Conservation (phyloP, 2,329 filamentous ascomycete species). For the Fusarium austroafricanum region DNA sequence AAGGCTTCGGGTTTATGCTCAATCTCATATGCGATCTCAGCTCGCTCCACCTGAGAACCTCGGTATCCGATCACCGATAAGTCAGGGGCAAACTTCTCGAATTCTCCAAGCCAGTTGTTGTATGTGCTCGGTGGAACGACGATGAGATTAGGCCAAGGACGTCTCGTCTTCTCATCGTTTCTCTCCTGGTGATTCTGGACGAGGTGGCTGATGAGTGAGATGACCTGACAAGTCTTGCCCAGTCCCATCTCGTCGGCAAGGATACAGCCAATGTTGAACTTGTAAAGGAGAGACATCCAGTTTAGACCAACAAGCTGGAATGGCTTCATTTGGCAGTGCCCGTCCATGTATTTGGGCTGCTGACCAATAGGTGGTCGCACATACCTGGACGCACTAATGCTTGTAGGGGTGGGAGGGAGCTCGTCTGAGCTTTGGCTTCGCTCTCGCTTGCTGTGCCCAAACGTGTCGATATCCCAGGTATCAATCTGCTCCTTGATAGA, state of each 20-base stretch:
- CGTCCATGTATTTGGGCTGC: conserved; percentile 83
- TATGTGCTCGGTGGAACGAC: conserved; percentile 93
- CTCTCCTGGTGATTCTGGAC: conserved; percentile 68
- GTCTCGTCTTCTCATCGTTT: conserved; percentile 17
- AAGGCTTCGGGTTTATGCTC: conserved; percentile 74
- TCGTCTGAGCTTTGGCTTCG: conserved; percentile 50
- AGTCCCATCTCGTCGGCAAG: conserved; percentile 97
- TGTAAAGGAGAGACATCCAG: conserved; percentile 89
- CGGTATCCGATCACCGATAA: conserved; percentile 78
- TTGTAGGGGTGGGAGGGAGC: conserved; percentile 58
- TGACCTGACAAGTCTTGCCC: conserved; percentile 97
- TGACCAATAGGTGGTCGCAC: conserved; percentile 59
- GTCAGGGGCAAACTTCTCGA: conserved; percentile 83
- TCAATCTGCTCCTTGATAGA: conserved; percentile 60
- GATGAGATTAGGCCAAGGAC: conserved; percentile 80
- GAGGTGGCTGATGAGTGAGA: conserved; percentile 88
- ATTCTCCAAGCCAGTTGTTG: conserved; percentile 96
- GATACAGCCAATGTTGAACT: conserved; percentile 84
- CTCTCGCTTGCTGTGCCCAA: conserved; percentile 55
- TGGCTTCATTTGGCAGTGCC: conserved; percentile 83
- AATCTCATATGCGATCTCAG: conserved; percentile 72
- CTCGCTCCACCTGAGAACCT: conserved; percentile 75
- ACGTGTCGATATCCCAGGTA: conserved; percentile 62
- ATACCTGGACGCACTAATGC: conserved; percentile 50
- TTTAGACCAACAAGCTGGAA: conserved; percentile 96